Base-by-base conservation (phyloP, 169 alveolate species). In the Eimeria praecox region DNA sequence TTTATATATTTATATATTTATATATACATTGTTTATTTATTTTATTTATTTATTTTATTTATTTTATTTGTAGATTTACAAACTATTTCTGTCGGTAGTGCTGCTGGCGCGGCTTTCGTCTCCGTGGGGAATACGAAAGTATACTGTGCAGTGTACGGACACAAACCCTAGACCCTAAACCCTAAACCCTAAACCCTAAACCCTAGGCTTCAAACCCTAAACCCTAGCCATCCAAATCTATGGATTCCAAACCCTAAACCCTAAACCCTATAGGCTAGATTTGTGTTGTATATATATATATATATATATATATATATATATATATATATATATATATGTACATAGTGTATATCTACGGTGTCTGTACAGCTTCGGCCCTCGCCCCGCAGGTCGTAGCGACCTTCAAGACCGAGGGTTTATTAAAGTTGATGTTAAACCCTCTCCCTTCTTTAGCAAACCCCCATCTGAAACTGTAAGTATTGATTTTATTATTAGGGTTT, bases 91-190 rank as follows among this genome's bases (percentile, higher is more conserved):
- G 73, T 80, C 40, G 71, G 92, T 30, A 64, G 44, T 2, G 95
- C 95, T 24, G 49, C 92, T 5, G 95, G 95, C 69, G 78, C 95
- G 0, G 95, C 95, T 33, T 92, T 80, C n/a, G 85, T 80, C 64
- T 80, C 92, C 5, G 46, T 92, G 8, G 95, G 95, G n/a, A 92
- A 92, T 40, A 92, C 95, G 46, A 92, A 92, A 35, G 71, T 80
- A n/a, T 54, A 59, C 92, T 92, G 92, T 86, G 88, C 95, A 33
- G 78, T 92, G 95, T 92, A 27, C 42, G 95, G 73, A 9, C 56
- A 2, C 44, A 42, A 35, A 75, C 87, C 87, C 87, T 75, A 40
- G 40, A 42, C 87, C 87, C 49, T 75, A 75, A 35, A 75, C 87
- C 62, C 87, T 75, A 75, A 40, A 27, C 62, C 87, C 44, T 71